These are phyloP conservation scores for Phialophora macrospora DNA, from an alignment of 2,329 filamentous ascomycete species.

Conservation along the genomic window DNA sequence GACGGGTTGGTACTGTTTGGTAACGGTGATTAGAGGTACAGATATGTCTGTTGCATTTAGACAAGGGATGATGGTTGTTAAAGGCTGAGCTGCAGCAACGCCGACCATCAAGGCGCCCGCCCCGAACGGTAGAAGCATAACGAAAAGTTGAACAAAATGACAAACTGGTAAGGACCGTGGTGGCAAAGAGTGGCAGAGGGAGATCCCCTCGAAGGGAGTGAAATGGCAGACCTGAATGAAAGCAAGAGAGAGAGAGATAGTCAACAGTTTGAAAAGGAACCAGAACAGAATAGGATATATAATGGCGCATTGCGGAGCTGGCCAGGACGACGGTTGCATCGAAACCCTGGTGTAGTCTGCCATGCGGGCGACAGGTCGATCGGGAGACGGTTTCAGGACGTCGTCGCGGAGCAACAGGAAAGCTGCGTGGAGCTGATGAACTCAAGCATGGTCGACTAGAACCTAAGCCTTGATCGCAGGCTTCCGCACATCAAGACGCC, in stretches of 20 bases:
- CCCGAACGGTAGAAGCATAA: constrained; percentile 28
- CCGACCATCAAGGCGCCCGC: constrained; percentile 27
- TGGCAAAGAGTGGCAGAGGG: constrained; percentile 23
- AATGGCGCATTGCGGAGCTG: neutral
- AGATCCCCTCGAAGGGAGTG: constrained; percentile 20
- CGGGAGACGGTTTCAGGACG: neutral
- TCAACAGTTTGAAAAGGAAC: neutral
- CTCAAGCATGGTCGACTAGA: neutral
- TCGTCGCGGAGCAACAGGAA: neutral
- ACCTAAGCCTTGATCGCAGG: neutral
- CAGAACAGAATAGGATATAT: neutral
- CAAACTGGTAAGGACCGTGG: constrained; percentile 22
- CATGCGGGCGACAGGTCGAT: neutral
- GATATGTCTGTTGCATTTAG: constrained; percentile 17
- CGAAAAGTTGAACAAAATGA: constrained; percentile 26
- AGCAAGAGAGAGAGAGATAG: neutral
- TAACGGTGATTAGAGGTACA: constrained; percentile 29
- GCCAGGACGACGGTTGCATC: neutral
- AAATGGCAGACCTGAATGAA: neutral
- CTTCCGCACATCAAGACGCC: neutral
- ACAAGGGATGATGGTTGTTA: constrained; percentile 31
- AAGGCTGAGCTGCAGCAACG: constrained; percentile 27
- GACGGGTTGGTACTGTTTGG: constrained; percentile 31
- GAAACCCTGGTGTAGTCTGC: neutral
- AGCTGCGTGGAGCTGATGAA: neutral